A percentile compares a stretch with the other conserved stretches of the same genome.
Evolutionary conservation across 805 yeast species (phyloP).

Genomic region (Starmerella sp.): DNA sequence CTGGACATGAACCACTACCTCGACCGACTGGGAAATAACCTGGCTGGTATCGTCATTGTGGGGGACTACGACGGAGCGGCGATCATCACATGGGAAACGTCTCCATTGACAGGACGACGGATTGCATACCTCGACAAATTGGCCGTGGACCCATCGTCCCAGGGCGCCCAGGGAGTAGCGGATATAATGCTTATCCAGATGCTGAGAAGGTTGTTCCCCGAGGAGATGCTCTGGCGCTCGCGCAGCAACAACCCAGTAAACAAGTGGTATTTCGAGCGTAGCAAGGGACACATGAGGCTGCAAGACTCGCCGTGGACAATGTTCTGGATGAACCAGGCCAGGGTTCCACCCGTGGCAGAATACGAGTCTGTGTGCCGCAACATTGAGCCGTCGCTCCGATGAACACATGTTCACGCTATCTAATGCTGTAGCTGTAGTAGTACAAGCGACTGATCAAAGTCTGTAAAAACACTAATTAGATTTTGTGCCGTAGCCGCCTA

Average conservation of each 20-base stretch:
- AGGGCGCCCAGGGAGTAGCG: slow-evolving; percentile 88
- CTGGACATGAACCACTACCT: slow-evolving; percentile 61
- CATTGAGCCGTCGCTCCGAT: slow-evolving; percentile 45
- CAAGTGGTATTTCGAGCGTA: slow-evolving; percentile 94
- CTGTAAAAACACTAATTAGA: background rate
- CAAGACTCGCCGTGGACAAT: slow-evolving; percentile 34
- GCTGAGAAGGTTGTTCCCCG: slow-evolving; percentile 49
- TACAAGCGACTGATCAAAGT: background rate
- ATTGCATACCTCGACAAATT: slow-evolving; percentile 86
- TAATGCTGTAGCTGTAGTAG: too few species aligned
- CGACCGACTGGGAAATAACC: slow-evolving; percentile 46
- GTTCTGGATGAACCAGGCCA: slow-evolving; percentile 35
- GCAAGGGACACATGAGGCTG: slow-evolving; percentile 53
- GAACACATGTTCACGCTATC: background rate
- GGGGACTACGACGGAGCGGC: slow-evolving; percentile 97
- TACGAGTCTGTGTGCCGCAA: slow-evolving; percentile 44
- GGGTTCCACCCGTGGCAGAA: slow-evolving; percentile 33
- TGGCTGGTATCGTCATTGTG: slow-evolving; percentile 71
- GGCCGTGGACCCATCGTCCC: slow-evolving; percentile 73
- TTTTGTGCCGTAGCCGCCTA: slow-evolving; percentile 24
- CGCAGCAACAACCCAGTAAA: slow-evolving; percentile 79
- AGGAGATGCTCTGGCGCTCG: slow-evolving; percentile 83
- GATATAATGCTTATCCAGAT: slow-evolving; percentile 83
- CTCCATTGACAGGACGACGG: slow-evolving; percentile 27
- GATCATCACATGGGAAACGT: slow-evolving; percentile 69